Percentiles rank a stretch among this genome's conserved stretches.
Evolutionary conservation across 345 rosid genomes (phyloP).

Genomic region (Citrus inodora): DNA sequence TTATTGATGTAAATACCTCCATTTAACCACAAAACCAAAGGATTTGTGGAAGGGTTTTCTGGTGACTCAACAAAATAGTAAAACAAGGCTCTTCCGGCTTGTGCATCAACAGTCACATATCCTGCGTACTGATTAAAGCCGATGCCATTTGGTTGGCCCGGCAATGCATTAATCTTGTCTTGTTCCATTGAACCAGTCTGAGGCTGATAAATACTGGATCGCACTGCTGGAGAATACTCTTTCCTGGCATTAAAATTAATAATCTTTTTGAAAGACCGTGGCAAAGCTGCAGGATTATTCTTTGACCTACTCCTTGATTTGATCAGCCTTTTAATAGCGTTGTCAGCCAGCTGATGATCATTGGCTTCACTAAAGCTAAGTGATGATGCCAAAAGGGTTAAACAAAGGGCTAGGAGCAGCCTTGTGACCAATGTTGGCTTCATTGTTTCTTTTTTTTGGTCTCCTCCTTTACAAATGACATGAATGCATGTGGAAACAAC

Average conservation of each 20-base stretch:
- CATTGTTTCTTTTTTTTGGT: background rate
- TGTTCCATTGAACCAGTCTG: constrained; percentile 6
- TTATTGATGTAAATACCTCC: constrained; percentile 5
- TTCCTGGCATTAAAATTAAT: background rate
- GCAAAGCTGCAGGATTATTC: background rate
- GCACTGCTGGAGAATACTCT: background rate
- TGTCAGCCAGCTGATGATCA: background rate
- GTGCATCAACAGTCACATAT: constrained; percentile 23
- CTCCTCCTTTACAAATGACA: background rate
- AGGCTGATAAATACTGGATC: background rate
- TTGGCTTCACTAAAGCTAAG: constrained; percentile 7
- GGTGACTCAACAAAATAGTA: constrained; percentile 29
- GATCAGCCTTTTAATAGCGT: background rate
- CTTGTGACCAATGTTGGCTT: background rate
- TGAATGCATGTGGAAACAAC: background rate
- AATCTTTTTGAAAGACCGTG: background rate
- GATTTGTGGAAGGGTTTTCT: constrained; percentile 19
- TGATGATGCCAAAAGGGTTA: constrained; percentile 12
- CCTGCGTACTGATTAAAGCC: constrained; percentile 22
- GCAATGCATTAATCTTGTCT: constrained; percentile 18
- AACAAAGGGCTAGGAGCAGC: background rate
- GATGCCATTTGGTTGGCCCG: constrained; percentile 17
- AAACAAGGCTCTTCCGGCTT: constrained; percentile 22
- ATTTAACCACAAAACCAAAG: constrained; percentile 27
- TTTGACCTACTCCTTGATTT: background rate